phyloP scores from a whole-genome alignment of 257 asterid species.

The Jasminum sambac region DNA sequence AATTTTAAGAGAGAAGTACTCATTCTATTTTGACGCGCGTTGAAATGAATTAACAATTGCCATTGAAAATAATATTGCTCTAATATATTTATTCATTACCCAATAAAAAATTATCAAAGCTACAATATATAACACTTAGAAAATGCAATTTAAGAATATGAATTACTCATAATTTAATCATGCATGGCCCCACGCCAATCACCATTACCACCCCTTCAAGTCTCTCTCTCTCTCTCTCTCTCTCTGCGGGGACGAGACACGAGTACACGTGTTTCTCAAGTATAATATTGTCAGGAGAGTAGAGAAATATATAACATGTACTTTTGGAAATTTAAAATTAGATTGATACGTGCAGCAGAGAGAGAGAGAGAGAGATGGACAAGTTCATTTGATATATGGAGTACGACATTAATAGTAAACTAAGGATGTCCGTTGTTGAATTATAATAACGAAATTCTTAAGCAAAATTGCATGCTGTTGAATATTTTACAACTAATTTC shows the following conservation, averaged over 20 bases:
- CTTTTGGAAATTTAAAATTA: too few relatives aligned
- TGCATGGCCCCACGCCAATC: not conserved
- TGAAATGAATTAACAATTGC: too few relatives aligned
- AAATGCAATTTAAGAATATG: too few relatives aligned
- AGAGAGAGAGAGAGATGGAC: not conserved
- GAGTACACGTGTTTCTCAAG: conserved; percentile 1
- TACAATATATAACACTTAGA: too few relatives aligned
- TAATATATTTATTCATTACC: too few relatives aligned
- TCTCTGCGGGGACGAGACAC: not conserved
- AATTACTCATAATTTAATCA: not conserved
- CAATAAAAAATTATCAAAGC: too few relatives aligned
- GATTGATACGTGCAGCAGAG: not conserved
- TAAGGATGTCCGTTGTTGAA: conserved; percentile 29
- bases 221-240: not conserved
- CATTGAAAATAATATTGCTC: too few relatives aligned
- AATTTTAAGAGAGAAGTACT: too few relatives aligned
- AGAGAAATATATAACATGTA: not conserved
- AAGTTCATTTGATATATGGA: conserved; percentile 6
- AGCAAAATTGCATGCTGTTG: conserved; percentile 39
- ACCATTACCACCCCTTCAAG: conserved; percentile 3
- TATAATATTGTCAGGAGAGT: not conserved
- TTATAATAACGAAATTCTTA: conserved; percentile 49
- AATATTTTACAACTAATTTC: not conserved
- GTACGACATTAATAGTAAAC: conserved; percentile 42
- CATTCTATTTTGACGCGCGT: too few relatives aligned